Conservation (phyloP, 139 green algal species). For the Chlamydomonas eustigma region DNA sequence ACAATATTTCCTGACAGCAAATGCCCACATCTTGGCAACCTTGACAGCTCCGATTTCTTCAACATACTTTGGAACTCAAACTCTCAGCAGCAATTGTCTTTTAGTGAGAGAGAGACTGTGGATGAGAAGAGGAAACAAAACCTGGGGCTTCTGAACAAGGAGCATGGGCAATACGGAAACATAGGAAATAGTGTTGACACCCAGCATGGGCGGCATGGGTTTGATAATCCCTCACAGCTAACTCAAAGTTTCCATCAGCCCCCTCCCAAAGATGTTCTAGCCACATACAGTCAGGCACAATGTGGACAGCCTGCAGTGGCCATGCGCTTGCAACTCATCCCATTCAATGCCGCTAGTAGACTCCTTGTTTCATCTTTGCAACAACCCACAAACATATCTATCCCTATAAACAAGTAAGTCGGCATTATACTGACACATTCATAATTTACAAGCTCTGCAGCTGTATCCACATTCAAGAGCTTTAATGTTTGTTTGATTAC, state of each 20-base stretch:
- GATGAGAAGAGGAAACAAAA: background rate
- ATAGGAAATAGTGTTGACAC: background rate
- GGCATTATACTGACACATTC: background rate
- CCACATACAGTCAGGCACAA: no score
- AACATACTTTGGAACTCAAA: background rate
- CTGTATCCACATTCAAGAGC: background rate
- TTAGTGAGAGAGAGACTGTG: background rate
- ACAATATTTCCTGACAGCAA: no score
- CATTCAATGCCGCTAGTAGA: background rate
- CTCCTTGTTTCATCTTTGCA: background rate
- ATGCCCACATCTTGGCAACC: no score
- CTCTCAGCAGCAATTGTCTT: background rate
- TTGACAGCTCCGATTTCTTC: no score
- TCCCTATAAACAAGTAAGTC: conserved; percentile 2
- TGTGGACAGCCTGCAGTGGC: no score
- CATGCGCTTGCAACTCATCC: background rate
- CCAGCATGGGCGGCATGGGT: background rate
- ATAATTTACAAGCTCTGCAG: background rate
- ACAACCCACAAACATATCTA: background rate
- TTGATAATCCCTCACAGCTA: background rate
- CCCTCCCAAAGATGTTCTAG: no score
- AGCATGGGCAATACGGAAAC: background rate
- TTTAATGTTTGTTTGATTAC: background rate
- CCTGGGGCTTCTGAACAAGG: background rate
- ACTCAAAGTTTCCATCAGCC: background rate